A percentile compares a stretch with the other conserved stretches of the same genome.
phyloP scores from a whole-genome alignment of 257 asterid genomes.

The Solanum medicagineum region DNA sequence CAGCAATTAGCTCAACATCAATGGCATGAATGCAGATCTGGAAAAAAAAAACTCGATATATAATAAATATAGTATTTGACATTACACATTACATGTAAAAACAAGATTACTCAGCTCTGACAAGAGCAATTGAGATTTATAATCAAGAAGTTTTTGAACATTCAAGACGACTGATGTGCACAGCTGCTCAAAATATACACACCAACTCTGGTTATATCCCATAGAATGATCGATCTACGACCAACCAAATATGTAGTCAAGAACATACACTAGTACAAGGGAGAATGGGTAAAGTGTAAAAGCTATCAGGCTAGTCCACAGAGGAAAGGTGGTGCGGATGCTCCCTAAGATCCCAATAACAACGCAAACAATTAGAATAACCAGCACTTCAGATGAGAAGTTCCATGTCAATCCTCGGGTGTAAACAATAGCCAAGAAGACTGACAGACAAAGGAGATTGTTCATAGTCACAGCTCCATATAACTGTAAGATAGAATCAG shows the following conservation, averaged over 20 bases:
- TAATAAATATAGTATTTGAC: background rate
- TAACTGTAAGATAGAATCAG: slow-evolving; percentile 22
- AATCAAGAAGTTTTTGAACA: background rate
- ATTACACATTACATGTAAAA: background rate
- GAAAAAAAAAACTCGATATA: background rate
- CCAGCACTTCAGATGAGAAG: slow-evolving; percentile 89
- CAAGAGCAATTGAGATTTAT: background rate
- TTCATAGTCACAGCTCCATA: slow-evolving; percentile 95
- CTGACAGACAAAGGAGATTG: slow-evolving; percentile 71
- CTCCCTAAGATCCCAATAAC: slow-evolving; percentile 77
- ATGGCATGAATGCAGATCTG: background rate
- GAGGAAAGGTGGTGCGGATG: slow-evolving; percentile 64
- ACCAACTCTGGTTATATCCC: background rate
- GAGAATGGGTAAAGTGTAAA: slow-evolving; percentile 69
- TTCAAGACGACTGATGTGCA: background rate
- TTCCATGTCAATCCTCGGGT: slow-evolving; percentile 70
- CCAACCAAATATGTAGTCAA: slow-evolving; percentile 83
- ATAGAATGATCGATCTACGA: slow-evolving; percentile 19
- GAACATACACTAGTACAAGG: slow-evolving; percentile 75
- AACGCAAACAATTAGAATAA: slow-evolving; percentile 71
- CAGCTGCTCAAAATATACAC: background rate
- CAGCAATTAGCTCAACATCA: background rate
- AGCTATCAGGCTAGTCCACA: slow-evolving; percentile 70
- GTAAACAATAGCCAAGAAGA: slow-evolving; percentile 75
- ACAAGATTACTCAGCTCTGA: background rate